Base-by-base conservation (phyloP, 768 basidiomycete genomes). In the Pisolithus orientalis region DNA sequence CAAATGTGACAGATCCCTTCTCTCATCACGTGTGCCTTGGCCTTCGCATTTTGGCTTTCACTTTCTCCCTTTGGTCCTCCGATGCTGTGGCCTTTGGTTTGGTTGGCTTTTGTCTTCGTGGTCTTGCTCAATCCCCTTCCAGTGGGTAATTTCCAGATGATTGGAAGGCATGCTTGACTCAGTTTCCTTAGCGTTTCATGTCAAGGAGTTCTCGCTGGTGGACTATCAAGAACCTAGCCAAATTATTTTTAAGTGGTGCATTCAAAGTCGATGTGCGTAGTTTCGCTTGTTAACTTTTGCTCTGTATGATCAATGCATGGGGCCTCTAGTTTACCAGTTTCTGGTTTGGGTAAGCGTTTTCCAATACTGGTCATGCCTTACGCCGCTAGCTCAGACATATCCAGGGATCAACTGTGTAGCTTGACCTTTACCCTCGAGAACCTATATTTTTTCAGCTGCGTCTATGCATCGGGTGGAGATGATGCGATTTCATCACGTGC, bases 41-140 rank as follows among this genome's bases (percentile, higher is more conserved):
- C 78, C 49, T 87, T 86, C 55, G 82, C 87, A 29, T 93, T 93
- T 65, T 94, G 85, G 84, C 73, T 96, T 40, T 89, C 94, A 0
- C 90, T 94, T 63, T 63, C 77, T 42, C 76, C 75, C 34, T 71
- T 90, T 21, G 87, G 85, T 13, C 70, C 75, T 2, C 89, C 95
- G 0, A 83, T 82, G 4, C 67, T 82, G 1, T 98, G 89, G 85
- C 88, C 89, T 0, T 66, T 90, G 9, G 73, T 87, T 2, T 99
- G 94, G 92, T 73, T 97, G 6, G 77, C 75, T 1, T 75, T 90
- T 50, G 67, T 78, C 3, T 60, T 74, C 6, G 55, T 80, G 11
- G 59, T 90, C 40, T 67, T 94, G 60, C 65, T 93, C 50, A 82
- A 94, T 65, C 96, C 96, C 1, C 62, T 94, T 1, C 87, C 85